These are phyloP conservation scores for Geotrichum histeridarum DNA, from an alignment of 1,139 yeast genomes.

Conservation along the genomic window DNA sequence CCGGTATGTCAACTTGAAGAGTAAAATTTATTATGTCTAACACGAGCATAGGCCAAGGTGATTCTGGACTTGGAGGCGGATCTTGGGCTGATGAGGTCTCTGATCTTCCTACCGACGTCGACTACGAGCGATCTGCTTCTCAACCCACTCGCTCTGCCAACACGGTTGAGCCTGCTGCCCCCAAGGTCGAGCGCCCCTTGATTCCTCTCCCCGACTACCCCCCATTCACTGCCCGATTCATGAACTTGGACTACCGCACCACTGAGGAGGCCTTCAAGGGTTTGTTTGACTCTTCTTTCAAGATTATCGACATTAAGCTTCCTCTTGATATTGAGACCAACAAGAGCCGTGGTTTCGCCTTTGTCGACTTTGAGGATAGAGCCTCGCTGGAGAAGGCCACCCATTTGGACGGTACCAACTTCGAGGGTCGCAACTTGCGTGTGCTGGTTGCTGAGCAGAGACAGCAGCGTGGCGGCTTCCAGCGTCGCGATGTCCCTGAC, in stretches of 20 bases:
- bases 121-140: conserved; percentile 13
- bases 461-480: conserved; percentile 34
- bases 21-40: neutral
- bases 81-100: conserved; percentile 22
- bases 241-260: conserved; percentile 81
- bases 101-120: conserved; percentile 17
- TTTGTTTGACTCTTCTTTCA: conserved; percentile 54
- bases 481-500: conserved; percentile 23
- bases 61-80: conserved; percentile 51
- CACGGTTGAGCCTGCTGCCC: conserved; percentile 3
- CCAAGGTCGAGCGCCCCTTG: conserved; percentile 38
- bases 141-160: neutral
- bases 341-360: conserved; percentile 79
- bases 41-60: conserved; percentile 25
- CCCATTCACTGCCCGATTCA: conserved; percentile 84
- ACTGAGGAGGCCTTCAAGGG: conserved; percentile 60
- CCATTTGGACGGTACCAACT: conserved; percentile 55
- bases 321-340: conserved; percentile 61
- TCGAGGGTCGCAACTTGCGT: conserved; percentile 72
- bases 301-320: conserved; percentile 53
- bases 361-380: conserved; percentile 68
- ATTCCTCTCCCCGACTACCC: conserved; percentile 85
- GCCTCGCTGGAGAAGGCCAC: conserved; percentile 67
- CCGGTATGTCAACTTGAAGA: conserved; percentile 5
- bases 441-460: conserved; percentile 68